A percentile compares a stretch with the other conserved stretches of the same genome.
These are phyloP conservation scores for Leucaena leucocephala DNA, from an alignment of 306 rosid genomes.

Conservation along the genomic window DNA sequence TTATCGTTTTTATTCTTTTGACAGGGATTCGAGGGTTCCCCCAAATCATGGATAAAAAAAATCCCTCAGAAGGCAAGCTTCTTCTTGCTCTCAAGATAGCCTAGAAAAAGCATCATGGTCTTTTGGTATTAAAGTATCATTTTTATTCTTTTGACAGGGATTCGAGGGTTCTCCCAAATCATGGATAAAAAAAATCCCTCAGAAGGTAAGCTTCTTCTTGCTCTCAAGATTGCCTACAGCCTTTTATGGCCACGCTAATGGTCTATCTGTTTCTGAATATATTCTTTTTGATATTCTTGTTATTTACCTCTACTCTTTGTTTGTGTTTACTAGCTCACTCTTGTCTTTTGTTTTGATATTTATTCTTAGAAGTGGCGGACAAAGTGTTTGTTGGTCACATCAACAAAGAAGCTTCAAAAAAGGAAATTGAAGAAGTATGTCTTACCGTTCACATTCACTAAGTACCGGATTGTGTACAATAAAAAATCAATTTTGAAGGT, in stretches of 20 bases:
- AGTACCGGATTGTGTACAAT: too few species aligned
- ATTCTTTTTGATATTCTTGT: slow-evolving; percentile 3
- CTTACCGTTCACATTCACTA: background rate
- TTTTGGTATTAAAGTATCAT: background rate
- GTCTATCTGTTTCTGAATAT: slow-evolving; percentile 23
- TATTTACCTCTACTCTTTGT: slow-evolving; percentile 1
- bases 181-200: background rate
- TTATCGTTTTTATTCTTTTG: background rate
- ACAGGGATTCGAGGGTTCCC: slow-evolving; percentile 4
- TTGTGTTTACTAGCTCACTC: slow-evolving; percentile 2
- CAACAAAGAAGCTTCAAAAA: slow-evolving; percentile 56
- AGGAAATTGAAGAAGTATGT: slow-evolving; percentile 86
- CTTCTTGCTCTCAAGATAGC: slow-evolving; percentile 1
- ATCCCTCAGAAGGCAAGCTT: background rate
- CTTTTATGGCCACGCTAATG: slow-evolving; percentile 2
- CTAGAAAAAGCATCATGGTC: background rate
- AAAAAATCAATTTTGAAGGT: too few species aligned
- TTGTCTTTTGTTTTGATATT: slow-evolving; percentile 36
- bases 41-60: slow-evolving; percentile 3
- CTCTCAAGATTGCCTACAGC: background rate
- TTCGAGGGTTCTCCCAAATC: slow-evolving; percentile 8
- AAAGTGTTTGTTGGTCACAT: slow-evolving; percentile 69
- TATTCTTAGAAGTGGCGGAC: slow-evolving; percentile 55
- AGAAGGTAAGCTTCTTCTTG: slow-evolving; percentile 6
- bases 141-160: slow-evolving; percentile 5